A percentile compares a stretch with the other conserved stretches of the same genome.
Conservation (phyloP, 2,329 filamentous ascomycete genomes). For the Colletotrichum viniferum region DNA sequence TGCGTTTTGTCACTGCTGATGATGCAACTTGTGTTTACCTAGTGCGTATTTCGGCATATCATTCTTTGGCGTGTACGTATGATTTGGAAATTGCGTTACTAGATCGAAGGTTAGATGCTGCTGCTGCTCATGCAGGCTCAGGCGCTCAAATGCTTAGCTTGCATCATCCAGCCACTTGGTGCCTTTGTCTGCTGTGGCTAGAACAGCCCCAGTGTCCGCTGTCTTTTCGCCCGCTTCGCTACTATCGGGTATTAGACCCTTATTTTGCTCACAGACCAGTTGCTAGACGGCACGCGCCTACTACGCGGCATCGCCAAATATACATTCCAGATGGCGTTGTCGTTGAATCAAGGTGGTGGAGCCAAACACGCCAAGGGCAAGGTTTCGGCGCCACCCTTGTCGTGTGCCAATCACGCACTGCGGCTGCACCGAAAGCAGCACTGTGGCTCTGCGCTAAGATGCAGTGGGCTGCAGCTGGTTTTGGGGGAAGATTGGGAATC, state of each 20-base stretch:
- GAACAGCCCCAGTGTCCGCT: fast-evolving
- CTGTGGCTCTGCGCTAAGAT: neutral
- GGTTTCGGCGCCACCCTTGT: neutral
- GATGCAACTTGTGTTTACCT: too few species aligned
- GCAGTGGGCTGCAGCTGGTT: neutral
- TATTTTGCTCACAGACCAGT: fast-evolving
- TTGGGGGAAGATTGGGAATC: neutral
- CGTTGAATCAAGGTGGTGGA: neutral
- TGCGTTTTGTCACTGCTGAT: neutral
- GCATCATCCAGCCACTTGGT: too few species aligned
- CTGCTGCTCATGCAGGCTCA: fast-evolving
- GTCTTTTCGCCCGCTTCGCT: fast-evolving
- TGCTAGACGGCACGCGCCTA: neutral
- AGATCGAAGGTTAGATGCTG: neutral
- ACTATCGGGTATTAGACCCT: fast-evolving
- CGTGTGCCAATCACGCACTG: neutral
- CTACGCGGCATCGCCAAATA: neutral
- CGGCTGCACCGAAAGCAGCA: neutral
- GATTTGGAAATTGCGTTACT: neutral
- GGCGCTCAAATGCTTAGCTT: neutral
- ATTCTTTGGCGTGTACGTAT: fast-evolving
- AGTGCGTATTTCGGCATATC: fast-evolving
- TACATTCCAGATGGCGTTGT: neutral
- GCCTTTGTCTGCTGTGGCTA: fast-evolving
- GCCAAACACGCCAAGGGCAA: neutral